phyloP scores from a whole-genome alignment of 148 eudicot genomes.

The Rhododendron ferrugineum region DNA sequence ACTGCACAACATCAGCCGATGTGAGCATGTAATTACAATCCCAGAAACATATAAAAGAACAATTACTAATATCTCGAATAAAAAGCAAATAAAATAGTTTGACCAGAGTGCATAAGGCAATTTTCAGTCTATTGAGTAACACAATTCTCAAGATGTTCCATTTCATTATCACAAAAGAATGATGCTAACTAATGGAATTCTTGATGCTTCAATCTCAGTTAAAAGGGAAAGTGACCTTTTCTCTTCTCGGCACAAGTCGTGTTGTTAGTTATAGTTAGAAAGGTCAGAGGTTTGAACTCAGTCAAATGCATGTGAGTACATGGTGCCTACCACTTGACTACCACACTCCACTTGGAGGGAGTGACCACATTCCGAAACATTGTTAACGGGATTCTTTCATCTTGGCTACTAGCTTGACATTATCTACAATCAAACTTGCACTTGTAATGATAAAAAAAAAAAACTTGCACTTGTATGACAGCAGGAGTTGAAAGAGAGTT shows the following conservation, averaged over 20 bases:
- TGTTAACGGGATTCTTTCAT: not conserved
- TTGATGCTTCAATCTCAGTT: not conserved
- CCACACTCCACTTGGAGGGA: not conserved
- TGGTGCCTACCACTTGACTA: no score
- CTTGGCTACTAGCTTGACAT: not conserved
- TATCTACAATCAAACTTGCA: not conserved
- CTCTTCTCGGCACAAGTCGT: no score
- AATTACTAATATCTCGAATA: not conserved
- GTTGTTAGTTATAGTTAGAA: no score
- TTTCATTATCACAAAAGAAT: not conserved
- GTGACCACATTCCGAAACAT: not conserved
- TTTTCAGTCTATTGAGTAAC: not conserved
- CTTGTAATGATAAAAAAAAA: no score
- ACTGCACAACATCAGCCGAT: conserved; percentile 21
- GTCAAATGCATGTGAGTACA: no score
- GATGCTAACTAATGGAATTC: not conserved
- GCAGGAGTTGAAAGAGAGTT: not conserved
- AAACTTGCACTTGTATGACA: not conserved
- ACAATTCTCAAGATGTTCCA: not conserved
- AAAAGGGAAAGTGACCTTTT: not conserved
- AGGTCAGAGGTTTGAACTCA: no score
- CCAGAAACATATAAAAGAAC: not conserved
- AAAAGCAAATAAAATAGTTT: not conserved
- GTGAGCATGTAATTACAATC: not conserved
- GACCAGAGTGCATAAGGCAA: not conserved